Conservation (phyloP, 2,329 filamentous ascomycete species). For the Periconia macrospinosa region DNA sequence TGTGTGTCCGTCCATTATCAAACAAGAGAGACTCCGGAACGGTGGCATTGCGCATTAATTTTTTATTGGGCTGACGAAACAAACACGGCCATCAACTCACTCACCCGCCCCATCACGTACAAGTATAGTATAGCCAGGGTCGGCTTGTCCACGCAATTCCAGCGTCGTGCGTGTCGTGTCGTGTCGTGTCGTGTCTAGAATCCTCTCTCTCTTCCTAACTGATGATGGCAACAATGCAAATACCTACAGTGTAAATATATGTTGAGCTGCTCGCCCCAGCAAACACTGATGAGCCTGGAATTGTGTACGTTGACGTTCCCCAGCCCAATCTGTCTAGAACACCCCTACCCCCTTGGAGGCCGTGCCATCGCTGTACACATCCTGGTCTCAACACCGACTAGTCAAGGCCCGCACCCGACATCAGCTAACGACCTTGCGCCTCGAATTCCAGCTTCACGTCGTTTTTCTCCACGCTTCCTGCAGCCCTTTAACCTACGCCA, state of each 20-base stretch:
- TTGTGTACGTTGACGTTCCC: background rate
- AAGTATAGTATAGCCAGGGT: background rate
- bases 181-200: no score
- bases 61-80: background rate
- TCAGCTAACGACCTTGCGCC: slow-evolving; percentile 6
- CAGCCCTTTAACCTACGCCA: background rate
- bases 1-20: background rate
- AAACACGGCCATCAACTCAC: background rate
- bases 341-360: no score
- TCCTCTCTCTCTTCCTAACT: no score
- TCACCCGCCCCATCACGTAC: no score
- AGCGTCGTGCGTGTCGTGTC: no score
- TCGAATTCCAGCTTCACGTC: background rate
- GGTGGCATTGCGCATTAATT: background rate
- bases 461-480: background rate
- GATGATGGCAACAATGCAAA: no score
- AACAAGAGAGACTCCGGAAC: background rate
- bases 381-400: background rate
- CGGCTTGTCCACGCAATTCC: background rate
- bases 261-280: background rate
- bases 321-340: background rate
- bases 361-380: background rate
- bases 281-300: background rate
- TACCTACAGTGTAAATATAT: no score
- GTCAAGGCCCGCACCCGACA: slow-evolving; percentile 21